Evolutionary conservation across 169 alveolate species (phyloP), one percentile per base, ranked within the genome.

Genomic region (Plasmodium reichenowi): DNA sequence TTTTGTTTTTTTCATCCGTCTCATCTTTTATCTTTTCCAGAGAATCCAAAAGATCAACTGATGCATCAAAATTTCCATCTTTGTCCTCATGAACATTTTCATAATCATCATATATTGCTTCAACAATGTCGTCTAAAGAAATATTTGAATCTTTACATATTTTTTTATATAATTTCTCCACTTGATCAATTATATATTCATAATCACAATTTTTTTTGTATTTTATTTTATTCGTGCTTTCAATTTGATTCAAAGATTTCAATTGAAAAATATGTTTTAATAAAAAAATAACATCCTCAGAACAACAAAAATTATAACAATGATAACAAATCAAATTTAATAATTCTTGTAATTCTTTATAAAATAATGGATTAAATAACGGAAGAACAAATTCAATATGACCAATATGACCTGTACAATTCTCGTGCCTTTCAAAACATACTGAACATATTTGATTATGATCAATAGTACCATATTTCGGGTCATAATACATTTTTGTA

Each of bases 321-420:
- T 93, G 87, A 62, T 91, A 88, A 52, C 97, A 94, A 74, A 96
- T 96, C 58, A 96, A 73, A 86, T 96, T 97, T 86, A 98, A 88
- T 70, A 98, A 94, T 89, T 96, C 97, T 75, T 94, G 95, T 62
- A 97, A 88, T 43, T 95, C 93, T 72, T 96, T 95, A 43, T 97
- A 88, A 92, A 97, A 87, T 92, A 98, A 95, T 8, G 99, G 99
- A 88, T 98, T 98, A 88, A 95, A 98, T 47, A 97, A 93, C 15
- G 99, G 99, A 38, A 96, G 94, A 29, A 95, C 93, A 74, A 98
- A 93, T 73, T 97, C 98, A 12, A 98, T 96, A 85, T 97, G 99
- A 2, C 99, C 99, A 56, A 97, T 72, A 93, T 98, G 99, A 2
- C 99, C 99, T 48, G 98, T 97, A 73, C 99, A 98, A 71, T 94